These are phyloP conservation scores for Lichtheimia corymbifera DNA, from an alignment of 371 early-diverging fungal genomes.

Conservation along the genomic window DNA sequence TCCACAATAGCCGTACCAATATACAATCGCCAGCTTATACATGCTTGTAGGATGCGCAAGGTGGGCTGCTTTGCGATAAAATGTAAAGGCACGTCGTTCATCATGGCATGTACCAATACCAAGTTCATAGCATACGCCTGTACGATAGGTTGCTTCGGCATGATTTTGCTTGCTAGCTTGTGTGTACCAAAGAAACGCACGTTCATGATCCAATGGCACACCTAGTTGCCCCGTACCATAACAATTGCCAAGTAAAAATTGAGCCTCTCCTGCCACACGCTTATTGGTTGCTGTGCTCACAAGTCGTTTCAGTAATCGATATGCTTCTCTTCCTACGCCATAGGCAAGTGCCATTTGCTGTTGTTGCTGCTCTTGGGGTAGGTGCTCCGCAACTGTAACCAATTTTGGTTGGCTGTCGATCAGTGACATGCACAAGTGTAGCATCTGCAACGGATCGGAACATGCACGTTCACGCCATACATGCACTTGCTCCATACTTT, in stretches of 20 bases:
- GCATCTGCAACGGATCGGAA: conserved; percentile 8
- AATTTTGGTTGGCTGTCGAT: conserved; percentile 1
- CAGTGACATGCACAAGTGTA: conserved; percentile 6
- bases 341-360: conserved; percentile 10
- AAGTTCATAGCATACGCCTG: conserved; percentile 93
- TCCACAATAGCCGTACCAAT: conserved; percentile 75
- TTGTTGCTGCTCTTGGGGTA: neutral
- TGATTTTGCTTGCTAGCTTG: conserved; percentile 92
- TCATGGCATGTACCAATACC: conserved; percentile 93
- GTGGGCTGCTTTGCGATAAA: conserved; percentile 92
- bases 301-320: conserved; percentile 11
- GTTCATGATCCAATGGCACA: conserved; percentile 76
- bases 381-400: too few species aligned
- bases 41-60: conserved; percentile 90
- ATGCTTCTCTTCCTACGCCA: conserved; percentile 12
- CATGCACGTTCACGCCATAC: conserved; percentile 22
- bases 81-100: conserved; percentile 76
- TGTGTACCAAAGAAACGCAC: conserved; percentile 87
- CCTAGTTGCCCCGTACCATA: conserved; percentile 82
- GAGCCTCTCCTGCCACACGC: conserved; percentile 74
- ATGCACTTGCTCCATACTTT: conserved; percentile 24
- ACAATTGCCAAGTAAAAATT: conserved; percentile 88
- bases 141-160: conserved; percentile 91
- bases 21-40: conserved; percentile 90
- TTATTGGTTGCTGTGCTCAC: conserved; percentile 3